phyloP scores from a whole-genome alignment of 164 flowering plant species.

The Dillenia suffruticosa region DNA sequence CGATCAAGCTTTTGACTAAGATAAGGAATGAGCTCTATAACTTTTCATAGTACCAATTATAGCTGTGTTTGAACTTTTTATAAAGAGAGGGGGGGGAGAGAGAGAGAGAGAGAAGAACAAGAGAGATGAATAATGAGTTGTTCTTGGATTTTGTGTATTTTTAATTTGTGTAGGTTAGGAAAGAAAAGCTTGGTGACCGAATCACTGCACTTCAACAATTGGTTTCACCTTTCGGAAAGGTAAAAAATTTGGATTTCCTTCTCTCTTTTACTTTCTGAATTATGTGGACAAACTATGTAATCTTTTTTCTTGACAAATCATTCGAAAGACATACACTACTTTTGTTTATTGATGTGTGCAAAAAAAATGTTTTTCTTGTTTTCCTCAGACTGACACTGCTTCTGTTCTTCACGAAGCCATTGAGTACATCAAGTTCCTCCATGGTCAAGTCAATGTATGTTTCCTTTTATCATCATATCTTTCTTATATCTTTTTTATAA shows the following conservation, averaged over 20 bases:
- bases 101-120: not conserved
- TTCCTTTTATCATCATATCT: not conserved
- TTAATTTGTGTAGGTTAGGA: slow-evolving; percentile 38
- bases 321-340: not conserved
- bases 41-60: not conserved
- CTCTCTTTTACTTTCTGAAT: slow-evolving; percentile 7
- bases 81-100: too few relatives aligned
- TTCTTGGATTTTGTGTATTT: not conserved
- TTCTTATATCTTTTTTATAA: not conserved
- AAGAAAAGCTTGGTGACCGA: slow-evolving; percentile 74
- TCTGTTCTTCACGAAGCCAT: slow-evolving; percentile 81
- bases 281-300: too few relatives aligned
- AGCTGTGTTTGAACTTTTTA: too few relatives aligned
- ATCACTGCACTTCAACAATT: slow-evolving; percentile 75
- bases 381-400: slow-evolving; percentile 69
- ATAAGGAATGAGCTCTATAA: not conserved
- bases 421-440: slow-evolving; percentile 72
- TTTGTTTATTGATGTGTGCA: not conserved
- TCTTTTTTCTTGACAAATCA: too few relatives aligned
- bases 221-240: slow-evolving; percentile 88
- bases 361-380: slow-evolving; percentile 1
- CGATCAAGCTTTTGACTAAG: slow-evolving; percentile 1
- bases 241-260: slow-evolving; percentile 25
- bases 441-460: slow-evolving; percentile 76
- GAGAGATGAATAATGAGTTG: not conserved